Percentiles rank a stretch among this genome's conserved stretches.
phyloP scores from a whole-genome alignment of 2,329 filamentous ascomycete genomes.

The Diaporthe ampelina region DNA sequence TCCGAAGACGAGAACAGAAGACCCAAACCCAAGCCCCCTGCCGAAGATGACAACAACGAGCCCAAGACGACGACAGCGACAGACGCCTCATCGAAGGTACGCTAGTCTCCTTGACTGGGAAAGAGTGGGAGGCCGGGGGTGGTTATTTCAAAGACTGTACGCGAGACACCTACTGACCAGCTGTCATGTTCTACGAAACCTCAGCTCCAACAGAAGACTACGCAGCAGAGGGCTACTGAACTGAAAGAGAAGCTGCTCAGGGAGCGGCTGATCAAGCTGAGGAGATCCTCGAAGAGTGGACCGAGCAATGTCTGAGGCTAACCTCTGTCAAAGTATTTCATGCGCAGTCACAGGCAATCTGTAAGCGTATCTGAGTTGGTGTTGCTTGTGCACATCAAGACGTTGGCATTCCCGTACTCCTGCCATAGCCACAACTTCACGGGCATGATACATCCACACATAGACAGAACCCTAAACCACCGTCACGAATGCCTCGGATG shows the following conservation, averaged over 20 bases:
- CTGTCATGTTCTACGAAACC: conserved; percentile 44
- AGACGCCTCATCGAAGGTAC: conserved; percentile 47
- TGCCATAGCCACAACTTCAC: conserved; percentile 7
- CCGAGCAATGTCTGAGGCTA: conserved; percentile 60
- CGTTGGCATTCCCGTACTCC: not conserved
- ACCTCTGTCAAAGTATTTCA: conserved; percentile 49
- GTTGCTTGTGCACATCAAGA: not conserved
- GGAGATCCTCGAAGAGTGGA: conserved; percentile 60
- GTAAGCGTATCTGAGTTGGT: conserved; percentile 8
- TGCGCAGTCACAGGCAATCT: not conserved
- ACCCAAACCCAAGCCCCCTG: conserved; percentile 50
- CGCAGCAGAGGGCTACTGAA: conserved; percentile 59
- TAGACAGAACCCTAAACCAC: not conserved
- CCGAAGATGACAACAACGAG: conserved; percentile 48
- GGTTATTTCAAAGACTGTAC: conserved; percentile 51
- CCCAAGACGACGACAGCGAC: conserved; percentile 42
- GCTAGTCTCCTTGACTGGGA: conserved; percentile 50
- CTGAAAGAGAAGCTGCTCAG: conserved; percentile 65
- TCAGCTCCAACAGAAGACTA: conserved; percentile 48
- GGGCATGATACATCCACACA: not conserved
- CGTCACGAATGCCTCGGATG: not conserved
- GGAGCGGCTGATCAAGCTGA: conserved; percentile 69
- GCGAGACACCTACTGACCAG: conserved; percentile 46
- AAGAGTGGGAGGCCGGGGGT: conserved; percentile 44
- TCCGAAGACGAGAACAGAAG: conserved; percentile 60